These are phyloP conservation scores for Astrephomene gubernaculifera DNA, from an alignment of 139 green algal genomes.

Conservation along the genomic window DNA sequence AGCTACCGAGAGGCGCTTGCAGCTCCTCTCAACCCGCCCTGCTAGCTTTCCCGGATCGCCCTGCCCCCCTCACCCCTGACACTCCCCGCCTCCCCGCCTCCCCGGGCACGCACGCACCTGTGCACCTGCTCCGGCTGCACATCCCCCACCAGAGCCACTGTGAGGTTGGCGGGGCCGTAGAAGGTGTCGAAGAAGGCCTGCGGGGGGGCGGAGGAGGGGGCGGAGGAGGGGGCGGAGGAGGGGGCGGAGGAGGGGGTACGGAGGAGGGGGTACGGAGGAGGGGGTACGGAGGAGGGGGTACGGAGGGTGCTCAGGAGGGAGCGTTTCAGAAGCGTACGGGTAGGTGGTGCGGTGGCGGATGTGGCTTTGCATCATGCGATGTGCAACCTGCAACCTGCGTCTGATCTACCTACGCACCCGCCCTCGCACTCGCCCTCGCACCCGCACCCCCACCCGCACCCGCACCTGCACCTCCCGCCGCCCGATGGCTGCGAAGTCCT, in stretches of 20 bases:
- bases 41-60: no score
- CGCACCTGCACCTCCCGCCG: conserved; percentile 67
- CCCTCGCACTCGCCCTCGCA: background rate
- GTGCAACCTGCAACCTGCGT: background rate
- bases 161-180: conserved; percentile 81
- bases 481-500: conserved; percentile 75
- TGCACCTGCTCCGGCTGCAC: conserved; percentile 42
- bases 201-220: background rate
- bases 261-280: background rate
- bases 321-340: no score
- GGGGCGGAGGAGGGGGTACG: background rate
- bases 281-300: background rate
- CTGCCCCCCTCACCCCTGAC: no score
- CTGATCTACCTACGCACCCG: background rate
- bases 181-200: conserved; percentile 55
- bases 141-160: conserved; percentile 81
- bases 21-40: no score
- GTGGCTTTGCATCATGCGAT: background rate
- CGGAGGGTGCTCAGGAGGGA: background rate
- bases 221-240: background rate
- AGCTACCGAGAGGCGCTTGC: no score
- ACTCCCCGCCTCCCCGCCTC: no score
- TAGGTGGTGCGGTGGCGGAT: no score
- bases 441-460: background rate
- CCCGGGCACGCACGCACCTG: conserved; percentile 4